phyloP scores from a whole-genome alignment of 1,284 basidiomycete species.

The Gymnopus androsaceus region DNA sequence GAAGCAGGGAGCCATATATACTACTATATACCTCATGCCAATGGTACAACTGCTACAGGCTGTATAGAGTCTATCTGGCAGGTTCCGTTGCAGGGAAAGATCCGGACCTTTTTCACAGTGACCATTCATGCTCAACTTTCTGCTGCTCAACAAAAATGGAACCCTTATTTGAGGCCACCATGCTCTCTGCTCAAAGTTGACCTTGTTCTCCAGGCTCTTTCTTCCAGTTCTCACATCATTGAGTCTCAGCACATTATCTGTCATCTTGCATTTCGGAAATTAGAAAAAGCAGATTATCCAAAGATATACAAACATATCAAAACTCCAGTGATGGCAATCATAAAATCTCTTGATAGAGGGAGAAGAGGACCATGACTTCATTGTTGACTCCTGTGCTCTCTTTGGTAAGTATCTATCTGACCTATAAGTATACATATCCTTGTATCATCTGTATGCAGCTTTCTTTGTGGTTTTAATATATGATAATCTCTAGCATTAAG shows the following conservation, averaged over 20 bases:
- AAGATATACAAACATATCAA: too few relatives aligned
- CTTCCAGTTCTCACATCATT: slow-evolving; percentile 13
- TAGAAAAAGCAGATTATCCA: too few relatives aligned
- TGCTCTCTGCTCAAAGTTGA: neutral
- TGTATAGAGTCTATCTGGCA: slow-evolving; percentile 19
- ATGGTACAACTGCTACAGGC: slow-evolving; percentile 5
- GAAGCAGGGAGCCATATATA: slow-evolving; percentile 19
- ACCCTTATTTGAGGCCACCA: slow-evolving; percentile 4
- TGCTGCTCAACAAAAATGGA: neutral
- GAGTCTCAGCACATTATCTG: slow-evolving; percentile 20
- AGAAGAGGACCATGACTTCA: too few relatives aligned
- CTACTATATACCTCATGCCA: slow-evolving; percentile 10
- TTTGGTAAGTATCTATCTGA: too few relatives aligned
- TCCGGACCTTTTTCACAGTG: slow-evolving; percentile 16
- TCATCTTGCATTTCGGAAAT: slow-evolving; percentile 16
- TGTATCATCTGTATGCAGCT: too few relatives aligned
- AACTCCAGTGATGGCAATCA: too few relatives aligned
- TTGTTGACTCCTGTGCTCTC: too few relatives aligned
- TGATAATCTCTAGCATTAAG: too few relatives aligned
- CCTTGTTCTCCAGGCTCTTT: slow-evolving; percentile 1
- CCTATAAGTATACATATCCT: too few relatives aligned
- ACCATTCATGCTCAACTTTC: slow-evolving; percentile 1
- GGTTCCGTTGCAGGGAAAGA: slow-evolving; percentile 9
- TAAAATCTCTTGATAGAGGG: too few relatives aligned
- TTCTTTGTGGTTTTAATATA: too few relatives aligned